phyloP scores from a whole-genome alignment of 192 early-diverging fungal species.

The Geosiphon pyriformis region DNA sequence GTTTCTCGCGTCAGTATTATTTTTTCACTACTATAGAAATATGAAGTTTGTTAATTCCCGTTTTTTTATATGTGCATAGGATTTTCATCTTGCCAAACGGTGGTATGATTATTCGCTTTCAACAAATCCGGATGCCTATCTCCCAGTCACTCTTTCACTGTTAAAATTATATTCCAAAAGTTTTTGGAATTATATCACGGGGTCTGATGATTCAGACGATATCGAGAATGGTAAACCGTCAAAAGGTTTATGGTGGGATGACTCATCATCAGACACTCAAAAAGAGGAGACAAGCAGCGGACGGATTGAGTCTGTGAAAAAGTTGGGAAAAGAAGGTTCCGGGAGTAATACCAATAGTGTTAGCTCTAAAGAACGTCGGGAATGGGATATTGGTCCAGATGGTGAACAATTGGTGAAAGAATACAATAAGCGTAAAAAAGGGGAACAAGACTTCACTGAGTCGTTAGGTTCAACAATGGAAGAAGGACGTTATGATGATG shows the following conservation, averaged over 20 bases:
- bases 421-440: slow-evolving; percentile 33
- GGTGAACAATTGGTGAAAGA: slow-evolving; percentile 35
- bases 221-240: slow-evolving; percentile 23
- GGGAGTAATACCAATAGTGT: slow-evolving; percentile 16
- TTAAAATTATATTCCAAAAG: slow-evolving; percentile 61
- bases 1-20: slow-evolving; percentile 54
- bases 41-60: background rate
- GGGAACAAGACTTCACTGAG: slow-evolving; percentile 25
- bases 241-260: background rate
- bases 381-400: slow-evolving; percentile 35
- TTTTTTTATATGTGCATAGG: slow-evolving; percentile 39
- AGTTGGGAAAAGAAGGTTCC: slow-evolving; percentile 3
- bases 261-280: background rate
- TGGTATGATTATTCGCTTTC: slow-evolving; percentile 81
- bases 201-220: slow-evolving; percentile 44
- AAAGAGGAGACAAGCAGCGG: background rate
- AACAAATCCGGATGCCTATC: slow-evolving; percentile 71
- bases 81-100: slow-evolving; percentile 90
- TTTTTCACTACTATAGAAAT: background rate
- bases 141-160: slow-evolving; percentile 75
- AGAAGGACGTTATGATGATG: slow-evolving; percentile 31
- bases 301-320: background rate
- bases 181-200: slow-evolving; percentile 58
- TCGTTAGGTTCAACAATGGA: slow-evolving; percentile 3
- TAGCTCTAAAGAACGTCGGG: slow-evolving; percentile 14